phyloP scores from a whole-genome alignment of 805 yeast genomes.

The Saturnispora bothae region DNA sequence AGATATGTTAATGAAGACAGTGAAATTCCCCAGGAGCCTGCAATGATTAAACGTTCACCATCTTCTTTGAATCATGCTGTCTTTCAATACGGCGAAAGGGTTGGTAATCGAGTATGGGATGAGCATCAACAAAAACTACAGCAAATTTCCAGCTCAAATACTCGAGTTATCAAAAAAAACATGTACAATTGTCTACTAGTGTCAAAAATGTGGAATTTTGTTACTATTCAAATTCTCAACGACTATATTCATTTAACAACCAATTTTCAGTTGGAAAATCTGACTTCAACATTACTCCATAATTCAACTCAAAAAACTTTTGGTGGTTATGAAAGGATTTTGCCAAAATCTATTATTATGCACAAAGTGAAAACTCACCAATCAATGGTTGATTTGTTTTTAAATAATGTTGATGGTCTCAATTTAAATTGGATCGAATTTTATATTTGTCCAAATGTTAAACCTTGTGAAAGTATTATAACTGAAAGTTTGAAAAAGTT shows the following conservation, averaged over 20 bases:
- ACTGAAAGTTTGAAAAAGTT: constrained; percentile 33
- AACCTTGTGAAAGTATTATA: constrained; percentile 44
- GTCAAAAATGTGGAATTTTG: constrained; percentile 51
- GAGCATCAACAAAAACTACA: constrained; percentile 4
- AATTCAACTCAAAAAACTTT: neutral
- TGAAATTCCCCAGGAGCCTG: constrained; percentile 47
- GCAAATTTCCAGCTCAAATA: constrained; percentile 16
- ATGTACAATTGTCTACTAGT: constrained; percentile 59
- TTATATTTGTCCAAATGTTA: constrained; percentile 67
- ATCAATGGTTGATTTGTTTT: constrained; percentile 39
- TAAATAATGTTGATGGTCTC: constrained; percentile 32
- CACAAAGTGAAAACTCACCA: constrained; percentile 55
- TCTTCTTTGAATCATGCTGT: constrained; percentile 56
- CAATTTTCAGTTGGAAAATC: constrained; percentile 28
- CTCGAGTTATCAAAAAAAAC: too few species aligned
- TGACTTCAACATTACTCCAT: constrained; percentile 6
- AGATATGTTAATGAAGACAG: constrained; percentile 46
- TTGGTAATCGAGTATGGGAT: constrained; percentile 34
- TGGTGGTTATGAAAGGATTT: neutral
- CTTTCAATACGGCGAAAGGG: constrained; percentile 36
- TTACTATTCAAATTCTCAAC: constrained; percentile 45
- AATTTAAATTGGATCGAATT: constrained; percentile 62
- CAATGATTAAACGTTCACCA: constrained; percentile 59
- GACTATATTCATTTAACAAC: constrained; percentile 45
- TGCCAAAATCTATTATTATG: constrained; percentile 41